These are phyloP conservation scores for Talaromyces stipitatus DNA, from an alignment of 495 filamentous ascomycete genomes.

Conservation along the genomic window DNA sequence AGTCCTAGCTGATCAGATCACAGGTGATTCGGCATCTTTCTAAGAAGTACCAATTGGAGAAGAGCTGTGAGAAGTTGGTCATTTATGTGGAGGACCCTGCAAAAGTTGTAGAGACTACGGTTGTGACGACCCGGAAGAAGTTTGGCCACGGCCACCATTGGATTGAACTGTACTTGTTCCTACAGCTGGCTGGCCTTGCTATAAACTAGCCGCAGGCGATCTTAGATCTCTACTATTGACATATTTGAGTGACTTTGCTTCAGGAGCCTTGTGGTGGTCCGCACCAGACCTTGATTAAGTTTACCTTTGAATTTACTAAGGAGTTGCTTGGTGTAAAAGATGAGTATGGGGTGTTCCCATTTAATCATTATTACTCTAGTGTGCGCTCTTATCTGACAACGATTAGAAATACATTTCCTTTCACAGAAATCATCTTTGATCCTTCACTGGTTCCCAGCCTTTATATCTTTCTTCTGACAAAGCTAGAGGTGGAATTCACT, in stretches of 20 bases:
- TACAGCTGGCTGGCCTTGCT: slow-evolving; percentile 20
- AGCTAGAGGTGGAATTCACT: too few species aligned
- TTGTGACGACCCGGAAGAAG: slow-evolving; percentile 20
- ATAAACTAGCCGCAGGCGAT: slow-evolving; percentile 19
- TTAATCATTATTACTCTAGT: slow-evolving; percentile 4
- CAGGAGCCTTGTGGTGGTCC: slow-evolving; percentile 21
- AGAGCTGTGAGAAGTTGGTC: slow-evolving; percentile 15
- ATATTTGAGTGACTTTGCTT: slow-evolving; percentile 23
- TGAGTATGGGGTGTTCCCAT: slow-evolving; percentile 10
- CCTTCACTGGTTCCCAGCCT: slow-evolving; percentile 18
- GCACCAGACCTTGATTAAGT: slow-evolving; percentile 23
- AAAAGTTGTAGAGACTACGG: slow-evolving; percentile 16
- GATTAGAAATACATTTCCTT: slow-evolving; percentile 24
- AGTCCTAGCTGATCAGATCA: too few species aligned
- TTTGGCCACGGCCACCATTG: slow-evolving; percentile 20
- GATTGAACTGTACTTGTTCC: slow-evolving; percentile 19
- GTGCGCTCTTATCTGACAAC: too few species aligned
- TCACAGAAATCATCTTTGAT: slow-evolving; percentile 26
- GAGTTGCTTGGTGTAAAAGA: slow-evolving; percentile 21
- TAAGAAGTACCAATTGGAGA: slow-evolving; percentile 16
- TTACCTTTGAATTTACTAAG: slow-evolving; percentile 29
- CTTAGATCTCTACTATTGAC: slow-evolving; percentile 18
- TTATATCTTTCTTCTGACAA: slow-evolving; percentile 4
- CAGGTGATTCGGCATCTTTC: too few species aligned
- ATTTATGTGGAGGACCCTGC: slow-evolving; percentile 20